Percentiles rank a stretch among this genome's conserved stretches.
These are phyloP conservation scores for Pleurotus djamor DNA, from an alignment of 768 basidiomycete species.

Conservation along the genomic window DNA sequence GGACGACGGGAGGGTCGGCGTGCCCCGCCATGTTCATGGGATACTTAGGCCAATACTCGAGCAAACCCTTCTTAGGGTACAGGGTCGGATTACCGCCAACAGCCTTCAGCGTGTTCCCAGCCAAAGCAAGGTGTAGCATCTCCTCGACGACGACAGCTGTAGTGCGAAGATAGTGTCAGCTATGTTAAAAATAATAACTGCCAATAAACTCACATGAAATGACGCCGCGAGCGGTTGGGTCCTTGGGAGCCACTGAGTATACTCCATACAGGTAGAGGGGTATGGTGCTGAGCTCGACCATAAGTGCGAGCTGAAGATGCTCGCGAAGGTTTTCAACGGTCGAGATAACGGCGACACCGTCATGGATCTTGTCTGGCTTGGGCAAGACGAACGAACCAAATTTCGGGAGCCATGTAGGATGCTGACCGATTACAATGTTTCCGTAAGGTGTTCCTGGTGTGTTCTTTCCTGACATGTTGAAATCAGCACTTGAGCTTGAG, in stretches of 20 bases:
- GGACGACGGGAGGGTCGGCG: conserved; percentile 7
- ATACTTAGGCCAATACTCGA: conserved; percentile 15
- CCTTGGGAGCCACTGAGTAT: conserved; percentile 20
- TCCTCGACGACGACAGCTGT: conserved; percentile 21
- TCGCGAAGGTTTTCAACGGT: not conserved
- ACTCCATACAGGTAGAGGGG: conserved; percentile 21
- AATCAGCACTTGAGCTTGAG: no score
- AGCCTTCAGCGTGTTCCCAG: conserved; percentile 19
- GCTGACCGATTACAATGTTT: not conserved
- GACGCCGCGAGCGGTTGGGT: conserved; percentile 11
- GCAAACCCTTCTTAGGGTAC: conserved; percentile 11
- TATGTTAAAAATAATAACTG: no score
- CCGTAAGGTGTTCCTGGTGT: conserved; percentile 1
- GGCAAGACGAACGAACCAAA: conserved; percentile 1
- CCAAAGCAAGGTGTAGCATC: conserved; percentile 23
- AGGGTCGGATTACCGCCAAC: conserved; percentile 18
- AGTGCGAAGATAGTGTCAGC: not conserved
- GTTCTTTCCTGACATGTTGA: no score
- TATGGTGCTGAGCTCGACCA: conserved; percentile 22
- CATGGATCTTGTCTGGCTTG: not conserved
- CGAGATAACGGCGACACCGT: not conserved
- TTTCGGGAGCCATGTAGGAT: conserved; percentile 2
- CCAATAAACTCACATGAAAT: conserved; percentile 9
- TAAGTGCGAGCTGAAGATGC: conserved; percentile 18
- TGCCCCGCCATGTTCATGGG: conserved; percentile 14